phyloP scores from a whole-genome alignment of 2,329 filamentous ascomycete genomes.

The Cladosporium sp. region DNA sequence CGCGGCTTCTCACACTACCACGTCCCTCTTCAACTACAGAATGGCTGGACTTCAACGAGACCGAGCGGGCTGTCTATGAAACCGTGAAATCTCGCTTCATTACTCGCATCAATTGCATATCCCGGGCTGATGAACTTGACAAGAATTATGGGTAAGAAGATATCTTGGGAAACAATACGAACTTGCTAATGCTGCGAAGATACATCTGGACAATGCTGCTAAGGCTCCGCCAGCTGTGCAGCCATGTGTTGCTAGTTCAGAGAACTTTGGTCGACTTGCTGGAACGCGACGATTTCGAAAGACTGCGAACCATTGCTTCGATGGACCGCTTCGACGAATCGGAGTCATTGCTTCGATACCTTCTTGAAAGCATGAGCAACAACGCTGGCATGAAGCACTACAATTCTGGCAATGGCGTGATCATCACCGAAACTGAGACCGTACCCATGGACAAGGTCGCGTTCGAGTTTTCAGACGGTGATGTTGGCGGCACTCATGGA shows the following conservation, averaged over 20 bases:
- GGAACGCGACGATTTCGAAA: constrained; percentile 39
- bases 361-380: constrained; percentile 15
- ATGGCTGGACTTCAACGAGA: constrained; percentile 43
- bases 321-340: not conserved
- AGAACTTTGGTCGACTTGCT: constrained; percentile 41
- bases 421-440: not conserved
- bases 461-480: not conserved
- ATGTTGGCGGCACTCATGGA: not conserved
- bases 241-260: constrained; percentile 45
- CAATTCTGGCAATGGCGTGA: not conserved
- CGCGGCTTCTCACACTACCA: constrained; percentile 50
- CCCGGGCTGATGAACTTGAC: not conserved
- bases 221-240: constrained; percentile 46
- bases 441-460: not conserved
- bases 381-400: not conserved
- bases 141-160: constrained; percentile 22
- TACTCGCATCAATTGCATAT: constrained; percentile 35
- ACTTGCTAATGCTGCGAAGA: constrained; percentile 1
- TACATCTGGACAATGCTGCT: constrained; percentile 44
- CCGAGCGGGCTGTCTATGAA: constrained; percentile 50
- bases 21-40: constrained; percentile 37
- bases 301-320: constrained; percentile 25
- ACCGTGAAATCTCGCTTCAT: constrained; percentile 28
- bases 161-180: no score
- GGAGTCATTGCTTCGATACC: not conserved